A percentile compares a stretch with the other conserved stretches of the same genome.
These are phyloP conservation scores for Alternaria metachromatica DNA, from an alignment of 2,329 filamentous ascomycete genomes.

Conservation along the genomic window DNA sequence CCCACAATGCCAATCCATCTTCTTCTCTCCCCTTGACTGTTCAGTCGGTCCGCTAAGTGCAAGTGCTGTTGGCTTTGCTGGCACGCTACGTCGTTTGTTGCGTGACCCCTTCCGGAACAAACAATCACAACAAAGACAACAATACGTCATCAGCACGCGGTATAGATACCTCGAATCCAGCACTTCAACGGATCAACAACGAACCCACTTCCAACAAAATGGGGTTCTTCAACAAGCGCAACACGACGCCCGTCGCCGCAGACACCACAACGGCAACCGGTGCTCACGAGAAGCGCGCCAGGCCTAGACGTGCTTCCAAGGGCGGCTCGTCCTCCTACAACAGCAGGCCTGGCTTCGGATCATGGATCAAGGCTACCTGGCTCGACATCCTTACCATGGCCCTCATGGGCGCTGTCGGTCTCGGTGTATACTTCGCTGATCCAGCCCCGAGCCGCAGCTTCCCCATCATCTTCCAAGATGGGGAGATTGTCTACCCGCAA, in stretches of 20 bases:
- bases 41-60: background rate
- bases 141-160: constrained; percentile 9
- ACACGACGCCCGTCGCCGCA: constrained; percentile 39
- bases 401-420: constrained; percentile 68
- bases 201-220: constrained; percentile 25
- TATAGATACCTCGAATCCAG: background rate
- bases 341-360: constrained; percentile 65
- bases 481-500: constrained; percentile 71
- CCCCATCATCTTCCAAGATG: constrained; percentile 68
- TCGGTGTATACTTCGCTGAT: constrained; percentile 70
- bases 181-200: constrained; percentile 1
- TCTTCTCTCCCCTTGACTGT: background rate
- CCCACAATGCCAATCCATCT: background rate
- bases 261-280: constrained; percentile 46
- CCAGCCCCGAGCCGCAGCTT: constrained; percentile 74
- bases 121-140: background rate
- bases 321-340: constrained; percentile 32
- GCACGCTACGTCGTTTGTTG: constrained; percentile 6
- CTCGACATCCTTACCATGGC: constrained; percentile 73
- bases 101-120: background rate
- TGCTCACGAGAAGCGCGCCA: constrained; percentile 35
- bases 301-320: constrained; percentile 15
- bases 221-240: constrained; percentile 49
- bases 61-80: constrained; percentile 1
- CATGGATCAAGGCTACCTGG: constrained; percentile 73